phyloP scores from a whole-genome alignment of 2,329 filamentous ascomycete species.

The Sporothrix humicola region DNA sequence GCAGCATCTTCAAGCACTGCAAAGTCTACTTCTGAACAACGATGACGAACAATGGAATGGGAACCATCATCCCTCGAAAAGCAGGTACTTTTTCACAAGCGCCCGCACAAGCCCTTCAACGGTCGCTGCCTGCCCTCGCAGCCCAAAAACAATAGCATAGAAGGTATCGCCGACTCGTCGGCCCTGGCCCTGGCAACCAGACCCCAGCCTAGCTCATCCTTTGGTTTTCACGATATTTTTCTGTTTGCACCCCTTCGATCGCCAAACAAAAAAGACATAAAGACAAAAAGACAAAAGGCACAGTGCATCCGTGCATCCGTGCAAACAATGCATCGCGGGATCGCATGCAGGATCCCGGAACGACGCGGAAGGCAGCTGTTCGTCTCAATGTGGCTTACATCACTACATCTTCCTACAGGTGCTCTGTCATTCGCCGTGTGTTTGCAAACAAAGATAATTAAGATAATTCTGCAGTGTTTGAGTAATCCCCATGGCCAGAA shows the following conservation, averaged over 20 bases:
- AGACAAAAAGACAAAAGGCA: too few relatives aligned
- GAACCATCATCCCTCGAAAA: too few relatives aligned
- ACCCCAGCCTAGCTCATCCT: not conserved
- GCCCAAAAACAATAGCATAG: constrained; percentile 1
- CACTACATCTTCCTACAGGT: too few relatives aligned
- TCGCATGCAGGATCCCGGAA: constrained; percentile 1
- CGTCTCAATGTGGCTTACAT: not conserved
- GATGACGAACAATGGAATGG: not conserved
- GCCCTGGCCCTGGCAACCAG: not conserved
- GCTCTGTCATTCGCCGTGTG: too few relatives aligned
- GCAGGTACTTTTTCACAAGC: not conserved
- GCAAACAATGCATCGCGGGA: not conserved
- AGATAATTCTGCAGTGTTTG: not conserved
- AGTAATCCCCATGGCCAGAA: not conserved
- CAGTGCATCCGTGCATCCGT: too few relatives aligned
- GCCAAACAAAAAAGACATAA: too few relatives aligned
- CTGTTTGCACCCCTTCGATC: constrained; percentile 5
- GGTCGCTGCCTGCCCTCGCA: not conserved
- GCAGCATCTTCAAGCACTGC: too few relatives aligned
- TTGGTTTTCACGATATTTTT: not conserved
- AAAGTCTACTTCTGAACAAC: too few relatives aligned
- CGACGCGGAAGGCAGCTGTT: not conserved
- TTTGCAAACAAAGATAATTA: not conserved
- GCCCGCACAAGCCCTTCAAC: not conserved
- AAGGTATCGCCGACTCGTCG: constrained; percentile 13